A percentile compares a stretch with the other conserved stretches of the same genome.
phyloP scores from a whole-genome alignment of 2,329 filamentous ascomycete species.

The Dactylellina cionopaga region DNA sequence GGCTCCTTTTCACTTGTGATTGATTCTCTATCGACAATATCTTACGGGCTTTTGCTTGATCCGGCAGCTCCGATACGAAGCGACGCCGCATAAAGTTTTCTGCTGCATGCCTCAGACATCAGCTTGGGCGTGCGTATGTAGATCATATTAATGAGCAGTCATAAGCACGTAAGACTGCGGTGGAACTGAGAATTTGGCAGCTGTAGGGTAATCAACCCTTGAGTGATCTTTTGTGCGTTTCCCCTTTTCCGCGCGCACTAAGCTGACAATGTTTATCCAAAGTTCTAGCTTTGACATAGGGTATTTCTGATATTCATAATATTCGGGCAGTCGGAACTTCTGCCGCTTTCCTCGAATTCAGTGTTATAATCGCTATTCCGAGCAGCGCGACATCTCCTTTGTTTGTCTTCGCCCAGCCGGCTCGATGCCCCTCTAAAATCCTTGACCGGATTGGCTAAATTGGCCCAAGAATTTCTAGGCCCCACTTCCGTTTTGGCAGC shows the following conservation, averaged over 20 bases:
- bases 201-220: neutral
- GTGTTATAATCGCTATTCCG: neutral
- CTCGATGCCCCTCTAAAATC: conserved; percentile 7
- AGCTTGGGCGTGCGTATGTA: conserved; percentile 6
- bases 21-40: conserved; percentile 8
- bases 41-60: conserved; percentile 14
- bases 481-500: conserved; percentile 27
- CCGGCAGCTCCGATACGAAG: conserved; percentile 18
- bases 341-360: conserved; percentile 11
- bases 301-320: too few species aligned
- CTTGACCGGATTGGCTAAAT: conserved; percentile 41
- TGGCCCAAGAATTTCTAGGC: conserved; percentile 14
- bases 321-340: conserved; percentile 32
- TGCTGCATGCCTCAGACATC: conserved; percentile 12
- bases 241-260: conserved; percentile 15
- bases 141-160: neutral
- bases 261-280: too few species aligned
- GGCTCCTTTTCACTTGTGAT: conserved; percentile 45
- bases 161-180: conserved; percentile 24
- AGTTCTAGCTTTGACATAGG: too few species aligned
- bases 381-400: conserved; percentile 10
- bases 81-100: conserved; percentile 20
- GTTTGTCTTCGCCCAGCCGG: conserved; percentile 20
- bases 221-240: neutral
- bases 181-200: conserved; percentile 12